Evolutionary conservation across 768 basidiomycete genomes (phyloP), one percentile per base, ranked within the genome.

Genomic region (Calvatia gigantea): DNA sequence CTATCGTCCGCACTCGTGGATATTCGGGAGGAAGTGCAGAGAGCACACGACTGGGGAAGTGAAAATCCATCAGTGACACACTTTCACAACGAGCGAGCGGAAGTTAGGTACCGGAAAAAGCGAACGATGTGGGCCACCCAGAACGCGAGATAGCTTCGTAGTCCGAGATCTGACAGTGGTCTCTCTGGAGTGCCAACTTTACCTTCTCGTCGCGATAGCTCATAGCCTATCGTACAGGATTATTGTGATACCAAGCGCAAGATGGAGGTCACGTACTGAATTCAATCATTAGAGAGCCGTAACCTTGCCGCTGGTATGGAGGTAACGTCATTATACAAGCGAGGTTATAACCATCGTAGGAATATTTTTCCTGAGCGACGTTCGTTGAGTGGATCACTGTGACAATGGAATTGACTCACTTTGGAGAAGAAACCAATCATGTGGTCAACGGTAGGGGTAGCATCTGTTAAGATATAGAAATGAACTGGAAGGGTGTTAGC

Each of bases 321-420:
- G 97, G 97, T 38, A 99, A 82, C 6, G 90, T 91, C 62, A 98
- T 86, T 63, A 99, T 99, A 69, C 93, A 95, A 2, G 96, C 96
- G 7, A 99, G 81, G 65, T 99, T 99, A 73, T 95, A 97, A 62
- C 96, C 91, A 62, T 99, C 97, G 60, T 94, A 96, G 1, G 95
- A 96, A 29, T 89, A 68, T 67, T 98, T 98, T 73, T 99, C 97
- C 91, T 95, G 51, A 6, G 41, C 6, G 41, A 56, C 28, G 23
- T 53, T 27, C n/a, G 12, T 28, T 44, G 37, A 25, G 8, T 43
- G 12, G 23, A 50, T 52, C 32, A 46, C 27, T 14, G 25, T 19
- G 27, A 21, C 19, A 2, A 32, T 4, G 4, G 12, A 37, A 27
- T 27, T 19, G 14, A 58, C 61, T 23, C 54, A 80, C 84, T 73